A percentile compares a stretch with the other conserved stretches of the same genome.
Conservation (phyloP, 202 grass and related monocot genomes). For the Elaeis oleifera region DNA sequence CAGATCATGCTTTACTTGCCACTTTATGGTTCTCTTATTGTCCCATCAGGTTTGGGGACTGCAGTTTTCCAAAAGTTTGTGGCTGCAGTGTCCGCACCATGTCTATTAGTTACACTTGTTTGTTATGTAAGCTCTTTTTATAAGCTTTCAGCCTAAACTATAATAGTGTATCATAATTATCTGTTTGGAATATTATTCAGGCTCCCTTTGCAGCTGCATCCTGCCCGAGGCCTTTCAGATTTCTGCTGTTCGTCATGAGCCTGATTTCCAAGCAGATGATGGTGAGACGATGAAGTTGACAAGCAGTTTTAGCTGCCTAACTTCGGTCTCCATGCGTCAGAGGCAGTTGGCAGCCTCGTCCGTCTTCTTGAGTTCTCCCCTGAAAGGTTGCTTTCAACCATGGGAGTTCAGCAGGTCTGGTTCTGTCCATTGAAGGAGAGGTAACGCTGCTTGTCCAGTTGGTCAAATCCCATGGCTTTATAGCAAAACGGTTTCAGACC, state of each 20-base stretch:
- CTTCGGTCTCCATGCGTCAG: slow-evolving; percentile 73
- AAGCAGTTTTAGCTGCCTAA: slow-evolving; percentile 72
- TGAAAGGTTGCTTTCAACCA: slow-evolving; percentile 35
- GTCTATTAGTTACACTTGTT: no score
- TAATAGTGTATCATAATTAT: no score
- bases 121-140: no score
- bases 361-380: slow-evolving; percentile 52
- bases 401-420: slow-evolving; percentile 38
- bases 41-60: no score
- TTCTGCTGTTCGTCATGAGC: slow-evolving; percentile 62
- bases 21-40: no score
- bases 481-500: no score
- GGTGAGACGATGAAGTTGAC: slow-evolving; percentile 53
- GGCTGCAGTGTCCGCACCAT: no score
- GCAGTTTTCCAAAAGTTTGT: no score
- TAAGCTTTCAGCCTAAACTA: no score
- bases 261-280: slow-evolving; percentile 52
- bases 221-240: slow-evolving; percentile 84
- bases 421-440: slow-evolving; percentile 27
- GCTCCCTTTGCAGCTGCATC: slow-evolving; percentile 82
- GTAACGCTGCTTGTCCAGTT: slow-evolving; percentile 6
- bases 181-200: slow-evolving; percentile 21
- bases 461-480: no score
- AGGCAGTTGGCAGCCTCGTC: slow-evolving; percentile 45
- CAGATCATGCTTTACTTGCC: no score